These are phyloP conservation scores for Sordariomycetes sp. DNA, from an alignment of 2,329 filamentous ascomycete genomes.

Conservation along the genomic window DNA sequence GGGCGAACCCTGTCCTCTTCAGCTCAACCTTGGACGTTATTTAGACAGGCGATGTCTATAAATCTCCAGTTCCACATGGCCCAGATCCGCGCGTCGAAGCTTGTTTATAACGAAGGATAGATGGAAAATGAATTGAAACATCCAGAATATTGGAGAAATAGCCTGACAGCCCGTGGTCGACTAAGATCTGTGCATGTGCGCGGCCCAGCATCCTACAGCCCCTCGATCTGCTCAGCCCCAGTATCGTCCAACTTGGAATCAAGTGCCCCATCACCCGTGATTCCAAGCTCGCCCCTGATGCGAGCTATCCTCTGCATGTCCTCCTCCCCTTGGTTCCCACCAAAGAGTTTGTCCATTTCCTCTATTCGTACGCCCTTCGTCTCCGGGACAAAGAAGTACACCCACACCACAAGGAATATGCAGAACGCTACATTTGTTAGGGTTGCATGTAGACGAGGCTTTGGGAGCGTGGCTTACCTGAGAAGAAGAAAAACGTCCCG, in stretches of 20 bases:
- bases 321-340: slow-evolving; percentile 10
- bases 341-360: slow-evolving; percentile 42
- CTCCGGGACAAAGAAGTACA: slow-evolving; percentile 32
- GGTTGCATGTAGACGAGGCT: background rate
- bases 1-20: too few species aligned
- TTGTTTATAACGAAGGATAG: too few species aligned
- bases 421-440: slow-evolving; percentile 1
- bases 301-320: background rate
- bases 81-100: too few species aligned
- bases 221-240: slow-evolving; percentile 22
- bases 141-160: too few species aligned
- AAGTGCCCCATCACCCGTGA: background rate
- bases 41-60: too few species aligned
- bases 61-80: too few species aligned
- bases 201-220: slow-evolving; percentile 9
- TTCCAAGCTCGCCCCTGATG: slow-evolving; percentile 5
- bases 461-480: background rate
- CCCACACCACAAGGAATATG: slow-evolving; percentile 6
- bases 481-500: slow-evolving; percentile 8
- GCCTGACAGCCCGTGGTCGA: too few species aligned
- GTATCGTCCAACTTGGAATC: slow-evolving; percentile 34
- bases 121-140: too few species aligned
- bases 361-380: slow-evolving; percentile 44
- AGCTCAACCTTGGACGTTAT: background rate
- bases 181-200: too few species aligned